Conservation (phyloP, 495 filamentous ascomycete species). For the Melanomma pulvis-pyrius region DNA sequence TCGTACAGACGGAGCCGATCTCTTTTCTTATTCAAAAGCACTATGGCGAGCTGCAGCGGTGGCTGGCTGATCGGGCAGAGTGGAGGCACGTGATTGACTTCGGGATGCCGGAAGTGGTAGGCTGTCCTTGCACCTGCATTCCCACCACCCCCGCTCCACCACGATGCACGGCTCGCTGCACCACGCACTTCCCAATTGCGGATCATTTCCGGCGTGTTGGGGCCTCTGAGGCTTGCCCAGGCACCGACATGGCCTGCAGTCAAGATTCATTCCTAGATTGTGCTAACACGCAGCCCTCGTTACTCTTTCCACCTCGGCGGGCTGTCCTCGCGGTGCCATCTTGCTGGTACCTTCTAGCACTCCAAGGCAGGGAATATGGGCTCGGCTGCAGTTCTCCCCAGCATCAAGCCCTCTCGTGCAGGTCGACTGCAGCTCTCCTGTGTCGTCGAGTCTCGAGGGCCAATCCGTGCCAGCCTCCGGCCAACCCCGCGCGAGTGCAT, state of each 20-base stretch:
- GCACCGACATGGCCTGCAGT: neutral
- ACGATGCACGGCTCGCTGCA: neutral
- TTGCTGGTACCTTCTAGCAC: slow-evolving; percentile 9
- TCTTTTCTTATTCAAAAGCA: neutral
- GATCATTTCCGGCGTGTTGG: neutral
- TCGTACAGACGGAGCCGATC: neutral
- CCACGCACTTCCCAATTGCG: neutral
- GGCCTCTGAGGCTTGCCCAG: neutral
- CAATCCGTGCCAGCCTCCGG: slow-evolving; percentile 10
- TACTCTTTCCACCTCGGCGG: slow-evolving; percentile 5
- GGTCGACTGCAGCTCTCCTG: slow-evolving; percentile 13
- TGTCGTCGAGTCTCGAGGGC: neutral
- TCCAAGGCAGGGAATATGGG: slow-evolving; percentile 8
- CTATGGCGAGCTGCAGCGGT: neutral
- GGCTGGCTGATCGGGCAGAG: neutral
- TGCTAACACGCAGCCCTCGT: neutral
- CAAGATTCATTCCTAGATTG: slow-evolving; percentile 4
- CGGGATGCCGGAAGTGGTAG: neutral
- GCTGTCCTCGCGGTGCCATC: neutral
- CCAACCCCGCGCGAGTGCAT: slow-evolving; percentile 15
- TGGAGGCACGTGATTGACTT: neutral
- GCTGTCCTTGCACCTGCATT: neutral
- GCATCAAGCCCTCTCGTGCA: slow-evolving; percentile 1
- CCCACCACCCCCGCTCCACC: neutral
- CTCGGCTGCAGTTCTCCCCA: neutral